Conservation (phyloP, 2,329 filamentous ascomycete genomes). For the Trichoderma asperellum region DNA sequence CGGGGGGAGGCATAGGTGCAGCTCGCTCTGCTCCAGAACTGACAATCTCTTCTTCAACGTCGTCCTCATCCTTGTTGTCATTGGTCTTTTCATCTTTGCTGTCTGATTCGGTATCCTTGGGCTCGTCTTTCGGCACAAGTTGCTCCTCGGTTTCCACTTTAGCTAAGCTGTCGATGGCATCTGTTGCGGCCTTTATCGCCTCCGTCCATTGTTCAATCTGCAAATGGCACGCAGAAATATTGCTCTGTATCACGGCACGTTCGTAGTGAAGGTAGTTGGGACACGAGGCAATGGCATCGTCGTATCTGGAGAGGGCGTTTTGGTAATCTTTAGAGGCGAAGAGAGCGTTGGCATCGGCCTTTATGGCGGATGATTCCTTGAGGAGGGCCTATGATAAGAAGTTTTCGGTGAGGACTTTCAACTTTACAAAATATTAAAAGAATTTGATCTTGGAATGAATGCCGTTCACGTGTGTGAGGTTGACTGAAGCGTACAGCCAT, state of each 20-base stretch:
- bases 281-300: slow-evolving; percentile 75
- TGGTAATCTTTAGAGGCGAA: slow-evolving; percentile 74
- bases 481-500: not conserved
- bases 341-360: slow-evolving; percentile 76
- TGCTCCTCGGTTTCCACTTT: slow-evolving; percentile 53
- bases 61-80: slow-evolving; percentile 52
- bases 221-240: slow-evolving; percentile 86
- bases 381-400: slow-evolving; percentile 61
- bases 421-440: not conserved
- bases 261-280: slow-evolving; percentile 88
- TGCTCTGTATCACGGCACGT: slow-evolving; percentile 82
- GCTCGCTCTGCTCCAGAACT: slow-evolving; percentile 61
- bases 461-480: not conserved
- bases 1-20: slow-evolving; percentile 42
- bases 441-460: not conserved
- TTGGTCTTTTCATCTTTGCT: slow-evolving; percentile 45
- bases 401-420: not conserved
- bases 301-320: slow-evolving; percentile 80
- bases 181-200: slow-evolving; percentile 72
- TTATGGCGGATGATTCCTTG: slow-evolving; percentile 71
- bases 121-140: slow-evolving; percentile 34
- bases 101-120: slow-evolving; percentile 34
- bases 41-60: slow-evolving; percentile 61
- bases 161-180: slow-evolving; percentile 73
- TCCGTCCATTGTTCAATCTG: slow-evolving; percentile 86